These are phyloP conservation scores for Tolypocladium amazonense DNA, from an alignment of 2,329 filamentous ascomycete genomes.

Conservation along the genomic window DNA sequence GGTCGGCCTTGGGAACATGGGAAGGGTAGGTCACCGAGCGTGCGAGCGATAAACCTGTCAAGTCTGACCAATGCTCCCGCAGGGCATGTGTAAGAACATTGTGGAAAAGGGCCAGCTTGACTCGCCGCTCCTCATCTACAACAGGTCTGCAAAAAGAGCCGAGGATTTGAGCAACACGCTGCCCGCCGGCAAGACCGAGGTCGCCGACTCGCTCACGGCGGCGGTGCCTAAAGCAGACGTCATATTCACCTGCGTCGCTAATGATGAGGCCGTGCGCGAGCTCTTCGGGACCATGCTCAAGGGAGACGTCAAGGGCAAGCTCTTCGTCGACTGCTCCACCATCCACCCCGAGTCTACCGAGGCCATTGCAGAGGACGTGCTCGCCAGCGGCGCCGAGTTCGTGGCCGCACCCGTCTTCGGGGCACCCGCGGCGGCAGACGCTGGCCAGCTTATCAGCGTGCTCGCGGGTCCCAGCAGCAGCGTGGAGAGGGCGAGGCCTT, in stretches of 20 bases:
- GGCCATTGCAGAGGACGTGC: conserved; percentile 46
- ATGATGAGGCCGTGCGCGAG: conserved; percentile 61
- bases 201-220: conserved; percentile 52
- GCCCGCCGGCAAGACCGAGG: conserved; percentile 48
- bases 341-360: conserved; percentile 76
- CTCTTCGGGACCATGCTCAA: conserved; percentile 48
- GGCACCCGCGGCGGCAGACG: conserved; percentile 58
- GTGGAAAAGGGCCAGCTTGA: conserved; percentile 64
- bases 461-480: conserved; percentile 53
- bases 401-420: conserved; percentile 64
- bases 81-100: conserved; percentile 81
- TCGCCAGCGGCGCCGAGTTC: conserved; percentile 56
- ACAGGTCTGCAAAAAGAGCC: conserved; percentile 61
- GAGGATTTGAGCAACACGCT: conserved; percentile 52
- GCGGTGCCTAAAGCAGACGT: conserved; percentile 61
- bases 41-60: conserved; percentile 10
- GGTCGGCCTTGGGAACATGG: conserved; percentile 85
- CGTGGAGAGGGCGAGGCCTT: conserved; percentile 44
- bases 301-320: conserved; percentile 52
- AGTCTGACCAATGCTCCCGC: background rate
- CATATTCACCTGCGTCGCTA: conserved; percentile 71
- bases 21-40: conserved; percentile 40
- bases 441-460: conserved; percentile 62
- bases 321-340: conserved; percentile 81
- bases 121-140: conserved; percentile 67